Evolutionary conservation across 169 alveolate species (phyloP), one percentile per base, ranked within the genome.

Genomic region (Plasmodium vinckei): DNA sequence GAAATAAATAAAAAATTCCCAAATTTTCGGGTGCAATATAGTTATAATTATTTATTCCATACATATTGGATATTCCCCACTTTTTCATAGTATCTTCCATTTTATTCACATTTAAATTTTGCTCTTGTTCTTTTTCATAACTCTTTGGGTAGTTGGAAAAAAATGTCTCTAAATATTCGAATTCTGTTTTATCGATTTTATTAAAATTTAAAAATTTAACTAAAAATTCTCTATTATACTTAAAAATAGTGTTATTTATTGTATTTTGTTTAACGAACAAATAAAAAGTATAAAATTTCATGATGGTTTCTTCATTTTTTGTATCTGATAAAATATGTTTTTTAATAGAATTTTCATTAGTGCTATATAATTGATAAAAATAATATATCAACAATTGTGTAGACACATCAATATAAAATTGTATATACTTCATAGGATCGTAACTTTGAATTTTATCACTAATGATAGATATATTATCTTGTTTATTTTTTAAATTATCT

Each of bases 251-350:
- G 21, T 33, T 33, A 4, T 33, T 33, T 33, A 33, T 27, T 46
- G n/a, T 67, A 67, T 82, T 51, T 21, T 53, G 19, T 67, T 82
- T 65, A 54, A 82, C 33, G n/a, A 82, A 82, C 68, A 82, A 67
- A 49, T 82, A 82, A 25, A 82, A 42, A 33, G 90, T 82, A 25
- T 82, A 82, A 61, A 82, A 82, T 65, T 82, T 82, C 90, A 82
- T 82, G 15, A 82, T 44, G 2, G 13, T 23, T 49, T 82, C 90
- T 9, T 82, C 64, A 67, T 67, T 82, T 47, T 33, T 27, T 39
- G 15, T 15, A 42, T 51, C 44, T 10, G 19, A 19, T 61, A 82
- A 82, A 53, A 82, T 65, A 47, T 54, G 46, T 47, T 54, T 82
- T 54, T 42, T 23, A 42, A 82, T 82, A 57, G 51, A 67, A 42